A percentile compares a stretch with the other conserved stretches of the same genome.
Conservation (phyloP, 495 filamentous ascomycete species). For the Corynascus novoguineensis region DNA sequence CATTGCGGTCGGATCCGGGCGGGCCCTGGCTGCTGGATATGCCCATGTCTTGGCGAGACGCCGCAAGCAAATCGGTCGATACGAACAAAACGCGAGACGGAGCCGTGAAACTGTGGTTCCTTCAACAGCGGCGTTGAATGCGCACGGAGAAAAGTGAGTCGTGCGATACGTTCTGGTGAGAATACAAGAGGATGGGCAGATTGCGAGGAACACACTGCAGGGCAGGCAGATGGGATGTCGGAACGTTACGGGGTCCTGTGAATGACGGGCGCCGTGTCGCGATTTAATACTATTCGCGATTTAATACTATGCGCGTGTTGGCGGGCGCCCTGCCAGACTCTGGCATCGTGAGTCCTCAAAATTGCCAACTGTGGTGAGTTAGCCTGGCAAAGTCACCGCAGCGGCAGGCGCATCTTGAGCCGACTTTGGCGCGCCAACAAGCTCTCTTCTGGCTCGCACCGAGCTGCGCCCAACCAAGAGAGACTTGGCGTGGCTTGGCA, state of each 20-base stretch:
- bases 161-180: not conserved
- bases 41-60: not conserved
- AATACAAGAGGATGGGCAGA: not conserved
- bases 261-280: not conserved
- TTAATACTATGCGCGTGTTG: not conserved
- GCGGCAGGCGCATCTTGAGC: no score
- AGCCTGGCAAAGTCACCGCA: no score
- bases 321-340: not conserved
- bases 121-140: no score
- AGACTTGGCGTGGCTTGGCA: no score
- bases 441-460: no score
- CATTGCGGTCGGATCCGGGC: conserved; percentile 4
- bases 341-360: not conserved
- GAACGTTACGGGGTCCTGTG: not conserved
- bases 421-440: no score
- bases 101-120: no score
- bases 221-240: not conserved
- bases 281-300: not conserved
- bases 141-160: no score
- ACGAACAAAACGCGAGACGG: not conserved
- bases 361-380: not conserved
- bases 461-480: no score
- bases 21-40: conserved; percentile 8
- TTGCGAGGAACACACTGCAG: not conserved
- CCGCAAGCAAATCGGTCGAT: not conserved